These are phyloP conservation scores for Xylaria sp. DNA, from an alignment of 2,329 filamentous ascomycete species.

Conservation along the genomic window DNA sequence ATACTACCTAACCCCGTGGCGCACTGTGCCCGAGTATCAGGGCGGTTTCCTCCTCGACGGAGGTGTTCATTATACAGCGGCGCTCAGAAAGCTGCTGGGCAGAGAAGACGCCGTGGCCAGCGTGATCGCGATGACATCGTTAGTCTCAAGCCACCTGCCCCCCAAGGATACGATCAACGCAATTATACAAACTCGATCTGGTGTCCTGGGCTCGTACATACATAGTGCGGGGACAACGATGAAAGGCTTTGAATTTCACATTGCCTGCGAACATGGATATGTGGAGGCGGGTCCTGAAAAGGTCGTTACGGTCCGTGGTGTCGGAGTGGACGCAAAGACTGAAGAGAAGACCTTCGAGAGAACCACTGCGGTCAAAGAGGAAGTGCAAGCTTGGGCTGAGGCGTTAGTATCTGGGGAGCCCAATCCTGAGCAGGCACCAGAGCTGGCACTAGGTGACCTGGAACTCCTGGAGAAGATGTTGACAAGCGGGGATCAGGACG, in stretches of 20 bases:
- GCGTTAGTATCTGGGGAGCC: constrained; percentile 59
- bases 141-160: constrained; percentile 66
- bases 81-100: constrained; percentile 68
- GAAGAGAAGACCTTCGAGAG: constrained; percentile 61
- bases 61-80: constrained; percentile 78
- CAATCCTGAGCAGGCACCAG: constrained; percentile 64
- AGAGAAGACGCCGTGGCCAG: constrained; percentile 57
- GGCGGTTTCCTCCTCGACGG: constrained; percentile 82
- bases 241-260: constrained; percentile 63
- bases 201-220: constrained; percentile 66
- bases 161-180: constrained; percentile 76
- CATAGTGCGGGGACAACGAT: constrained; percentile 68
- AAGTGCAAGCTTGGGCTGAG: constrained; percentile 71
- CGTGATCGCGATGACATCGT: constrained; percentile 66
- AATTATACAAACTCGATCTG: constrained; percentile 63
- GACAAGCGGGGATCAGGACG: constrained; percentile 58
- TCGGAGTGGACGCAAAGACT: constrained; percentile 52
- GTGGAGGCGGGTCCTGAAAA: constrained; percentile 61
- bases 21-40: constrained; percentile 75
- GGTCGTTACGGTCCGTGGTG: constrained; percentile 54
- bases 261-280: constrained; percentile 68
- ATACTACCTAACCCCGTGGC: constrained; percentile 68
- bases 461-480: constrained; percentile 67
- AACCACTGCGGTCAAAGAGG: constrained; percentile 65
- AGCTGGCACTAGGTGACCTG: constrained; percentile 70